These are phyloP conservation scores for Hemerocallis citrina DNA, from an alignment of 106 monocot genomes.

Conservation along the genomic window DNA sequence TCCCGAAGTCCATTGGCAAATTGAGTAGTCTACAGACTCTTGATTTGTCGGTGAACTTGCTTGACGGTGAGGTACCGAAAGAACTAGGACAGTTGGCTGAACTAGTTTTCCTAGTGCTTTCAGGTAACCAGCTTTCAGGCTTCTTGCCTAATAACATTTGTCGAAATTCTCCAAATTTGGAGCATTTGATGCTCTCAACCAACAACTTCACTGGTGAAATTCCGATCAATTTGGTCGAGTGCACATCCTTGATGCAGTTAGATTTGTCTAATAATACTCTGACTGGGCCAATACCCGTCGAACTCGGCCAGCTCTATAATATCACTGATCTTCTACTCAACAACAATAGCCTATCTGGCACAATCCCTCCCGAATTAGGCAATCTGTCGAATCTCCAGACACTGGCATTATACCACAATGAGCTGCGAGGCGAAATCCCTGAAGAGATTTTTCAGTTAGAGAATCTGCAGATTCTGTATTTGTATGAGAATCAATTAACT, in stretches of 20 bases:
- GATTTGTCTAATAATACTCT: conserved; percentile 77
- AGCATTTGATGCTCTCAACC: conserved; percentile 54
- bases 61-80: conserved; percentile 42
- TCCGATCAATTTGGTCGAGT: conserved; percentile 31
- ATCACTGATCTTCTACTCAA: conserved; percentile 84
- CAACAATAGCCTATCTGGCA: conserved; percentile 78
- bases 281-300: conserved; percentile 39
- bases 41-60: conserved; percentile 68
- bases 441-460: conserved; percentile 35
- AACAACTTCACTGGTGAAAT: conserved; percentile 72
- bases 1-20: conserved; percentile 35
- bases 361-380: conserved; percentile 36
- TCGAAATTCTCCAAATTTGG: conserved; percentile 26
- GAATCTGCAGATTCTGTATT: conserved; percentile 60
- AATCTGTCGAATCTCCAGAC: conserved; percentile 54
- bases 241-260: conserved; percentile 40
- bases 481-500: conserved; percentile 82
- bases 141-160: conserved; percentile 43
- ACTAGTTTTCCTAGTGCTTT: conserved; percentile 54
- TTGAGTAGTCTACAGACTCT: conserved; percentile 34
- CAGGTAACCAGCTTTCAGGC: conserved; percentile 59
- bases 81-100: conserved; percentile 20
- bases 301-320: conserved; percentile 44
- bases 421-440: conserved; percentile 41
- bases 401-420: conserved; percentile 68